Evolutionary conservation across 2,329 filamentous ascomycete species (phyloP), one percentile per base, ranked within the genome.

Genomic region (Cladosporium sphaerospermum): DNA sequence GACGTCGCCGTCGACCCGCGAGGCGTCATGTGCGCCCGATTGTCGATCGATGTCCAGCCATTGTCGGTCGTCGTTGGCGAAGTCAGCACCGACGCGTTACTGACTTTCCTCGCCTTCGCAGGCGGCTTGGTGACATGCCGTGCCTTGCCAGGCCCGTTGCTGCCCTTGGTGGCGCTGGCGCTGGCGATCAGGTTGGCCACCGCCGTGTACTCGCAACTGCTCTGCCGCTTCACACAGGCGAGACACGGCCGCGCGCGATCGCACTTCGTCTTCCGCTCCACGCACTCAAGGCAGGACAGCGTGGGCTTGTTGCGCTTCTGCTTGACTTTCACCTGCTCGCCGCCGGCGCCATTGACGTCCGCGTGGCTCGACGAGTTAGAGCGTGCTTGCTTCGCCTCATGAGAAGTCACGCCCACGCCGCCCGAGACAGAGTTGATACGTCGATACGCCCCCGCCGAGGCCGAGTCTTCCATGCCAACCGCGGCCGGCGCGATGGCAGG

Each of bases 291-390:
- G 63, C 88, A 91, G 45, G 85, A 89, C 57, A 91, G 67, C 1
- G 87, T 91, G 3, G 88, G 88, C 69, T 92, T 92, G 71, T 92
- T 92, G 45, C 88, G 81, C 73, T 87, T 90, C 72, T 91, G 87
- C 71, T 86, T 89, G 3, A 64, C 41, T 33, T 54, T 54, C 6
- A 51, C 48, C 11, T 43, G 48, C 40, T 44, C 48, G 32, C 40
- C 40, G 13, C 37, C 14, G 32, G 13, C 5, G 36, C 36, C 36
- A 8, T 39, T 39, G 36, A 39, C n/a, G 8, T 39, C 36, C 13
- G 36, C n/a, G n/a, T 39, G 36, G n/a, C n/a, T 39, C 11, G n/a
- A 9, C n/a, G 36, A 39, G 11, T 3, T 4, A 4, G 36, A 39
- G n/a, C 36, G 36, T 13, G 3, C n/a, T 3, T 39, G 36, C 36